Conservation (phyloP, 768 basidiomycete species). For the Cubamyces lactineus region DNA sequence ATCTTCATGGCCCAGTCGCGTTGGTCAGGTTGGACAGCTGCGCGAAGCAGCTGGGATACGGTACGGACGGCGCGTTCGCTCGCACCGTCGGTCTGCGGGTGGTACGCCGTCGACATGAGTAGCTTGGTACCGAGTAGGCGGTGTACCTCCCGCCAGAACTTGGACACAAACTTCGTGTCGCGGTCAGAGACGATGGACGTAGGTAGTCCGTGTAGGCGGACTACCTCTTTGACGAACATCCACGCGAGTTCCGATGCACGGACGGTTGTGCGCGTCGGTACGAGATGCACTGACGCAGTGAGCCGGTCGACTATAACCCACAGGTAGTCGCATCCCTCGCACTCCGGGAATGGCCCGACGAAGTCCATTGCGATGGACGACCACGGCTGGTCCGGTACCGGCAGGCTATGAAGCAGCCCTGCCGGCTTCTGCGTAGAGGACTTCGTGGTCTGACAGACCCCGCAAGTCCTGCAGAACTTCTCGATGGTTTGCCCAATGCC, state of each 20-base stretch:
- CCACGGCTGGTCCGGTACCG: conserved; percentile 39
- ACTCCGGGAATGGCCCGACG: conserved; percentile 39
- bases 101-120: conserved; percentile 35
- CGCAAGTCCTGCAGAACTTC: conserved; percentile 29
- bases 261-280: conserved; percentile 16
- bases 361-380: conserved; percentile 46
- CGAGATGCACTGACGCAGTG: conserved; percentile 29
- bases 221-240: conserved; percentile 25
- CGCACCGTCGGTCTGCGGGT: conserved; percentile 38
- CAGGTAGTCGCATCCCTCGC: conserved; percentile 31
- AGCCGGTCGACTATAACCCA: conserved; percentile 31
- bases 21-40: conserved; percentile 20
- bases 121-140: conserved; percentile 27
- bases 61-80: conserved; percentile 24
- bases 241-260: conserved; percentile 26
- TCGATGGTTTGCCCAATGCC: conserved; percentile 23
- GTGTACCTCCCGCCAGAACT: conserved; percentile 38
- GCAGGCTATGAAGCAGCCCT: conserved; percentile 38
- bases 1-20: conserved; percentile 37
- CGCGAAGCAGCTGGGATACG: conserved; percentile 22
- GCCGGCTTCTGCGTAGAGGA: conserved; percentile 17
- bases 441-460: conserved; percentile 27
- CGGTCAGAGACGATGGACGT: conserved; percentile 34
- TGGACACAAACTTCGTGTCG: conserved; percentile 39
- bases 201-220: conserved; percentile 31